These are phyloP conservation scores for Fusarium virguliforme DNA, from an alignment of 2,329 filamentous ascomycete species.

Conservation along the genomic window DNA sequence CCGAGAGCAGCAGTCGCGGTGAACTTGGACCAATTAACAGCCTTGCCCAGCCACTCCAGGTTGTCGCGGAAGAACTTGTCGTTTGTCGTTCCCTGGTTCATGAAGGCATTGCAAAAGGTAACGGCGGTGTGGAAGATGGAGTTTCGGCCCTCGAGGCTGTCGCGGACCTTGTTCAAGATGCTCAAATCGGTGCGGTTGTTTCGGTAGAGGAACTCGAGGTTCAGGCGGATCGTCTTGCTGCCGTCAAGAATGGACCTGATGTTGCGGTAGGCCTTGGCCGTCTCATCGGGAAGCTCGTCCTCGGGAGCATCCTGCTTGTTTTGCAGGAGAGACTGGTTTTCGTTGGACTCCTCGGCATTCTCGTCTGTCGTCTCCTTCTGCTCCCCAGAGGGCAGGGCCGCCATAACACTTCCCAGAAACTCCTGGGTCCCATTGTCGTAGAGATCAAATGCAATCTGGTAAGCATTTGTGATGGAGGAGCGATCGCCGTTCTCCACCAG, in stretches of 20 bases:
- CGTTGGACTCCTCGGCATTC: conserved; percentile 61
- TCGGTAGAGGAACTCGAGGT: conserved; percentile 95
- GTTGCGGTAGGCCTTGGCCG: conserved; percentile 72
- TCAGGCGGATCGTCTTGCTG: conserved; percentile 93
- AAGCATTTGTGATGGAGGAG: conserved; percentile 86
- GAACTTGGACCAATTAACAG: conserved; percentile 99
- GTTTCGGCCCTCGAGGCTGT: conserved; percentile 94
- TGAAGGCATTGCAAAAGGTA: conserved; percentile 98
- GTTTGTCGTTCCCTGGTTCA: conserved; percentile 98
- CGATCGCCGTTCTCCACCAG: conserved; percentile 86
- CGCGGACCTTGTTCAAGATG: conserved; percentile 95
- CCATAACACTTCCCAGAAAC: conserved; percentile 91
- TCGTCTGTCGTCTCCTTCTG: conserved; percentile 63
- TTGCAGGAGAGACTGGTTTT: conserved; percentile 66
- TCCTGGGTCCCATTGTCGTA: conserved; percentile 99
- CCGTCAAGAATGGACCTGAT: conserved; percentile 83
- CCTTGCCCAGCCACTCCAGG: conserved; percentile 97
- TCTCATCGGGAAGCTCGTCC: conserved; percentile 65
- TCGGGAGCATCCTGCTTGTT: conserved; percentile 71
- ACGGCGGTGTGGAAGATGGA: conserved; percentile 99
- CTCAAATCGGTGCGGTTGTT: conserved; percentile 94
- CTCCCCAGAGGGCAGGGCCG: conserved; percentile 77
- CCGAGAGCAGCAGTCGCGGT: conserved; percentile 96
- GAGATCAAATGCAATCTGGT: conserved; percentile 97
- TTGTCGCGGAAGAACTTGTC: conserved; percentile 99